Evolutionary conservation across 1,284 basidiomycete genomes (phyloP).

Genomic region (Apiotrichum mycotoxinovorans): DNA sequence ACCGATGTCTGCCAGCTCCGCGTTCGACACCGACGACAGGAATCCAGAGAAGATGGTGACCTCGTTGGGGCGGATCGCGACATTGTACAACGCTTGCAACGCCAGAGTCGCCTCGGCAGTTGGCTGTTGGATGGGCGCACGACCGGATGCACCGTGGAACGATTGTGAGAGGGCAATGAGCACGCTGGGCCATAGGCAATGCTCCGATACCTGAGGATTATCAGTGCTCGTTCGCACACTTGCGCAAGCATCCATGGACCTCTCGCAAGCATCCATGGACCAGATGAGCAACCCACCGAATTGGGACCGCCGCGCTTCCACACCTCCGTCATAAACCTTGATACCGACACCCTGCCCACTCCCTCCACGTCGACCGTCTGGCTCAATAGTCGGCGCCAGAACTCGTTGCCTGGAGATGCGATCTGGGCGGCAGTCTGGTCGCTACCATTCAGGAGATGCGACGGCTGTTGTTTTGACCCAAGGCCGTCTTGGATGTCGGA

Average conservation of each 20-base stretch:
- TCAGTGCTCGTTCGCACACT: no score
- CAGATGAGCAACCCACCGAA: conserved; percentile 31
- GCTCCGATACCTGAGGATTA: conserved; percentile 29
- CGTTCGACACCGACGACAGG: conserved; percentile 25
- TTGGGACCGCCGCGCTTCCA: conserved; percentile 45
- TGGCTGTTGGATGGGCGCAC: conserved; percentile 10
- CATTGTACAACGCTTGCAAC: conserved; percentile 40
- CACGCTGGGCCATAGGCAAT: conserved; percentile 40
- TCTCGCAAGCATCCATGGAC: no score
- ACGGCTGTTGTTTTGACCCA: no score
- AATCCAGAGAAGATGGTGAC: conserved; percentile 41
- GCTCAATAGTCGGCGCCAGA: conserved; percentile 23
- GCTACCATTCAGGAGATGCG: no score
- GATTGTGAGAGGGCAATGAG: conserved; percentile 34
- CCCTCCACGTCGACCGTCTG: conserved; percentile 43
- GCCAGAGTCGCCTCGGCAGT: conserved; percentile 32
- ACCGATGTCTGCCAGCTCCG: background rate
- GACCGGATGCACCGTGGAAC: background rate
- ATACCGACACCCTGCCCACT: conserved; percentile 35
- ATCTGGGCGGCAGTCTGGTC: background rate
- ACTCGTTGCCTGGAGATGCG: conserved; percentile 7
- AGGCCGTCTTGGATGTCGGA: no score
- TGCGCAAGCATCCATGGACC: no score
- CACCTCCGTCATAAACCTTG: conserved; percentile 37
- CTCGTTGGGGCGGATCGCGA: conserved; percentile 40